Conservation (phyloP, 805 yeast genomes). For the Peterozyma toletana region DNA sequence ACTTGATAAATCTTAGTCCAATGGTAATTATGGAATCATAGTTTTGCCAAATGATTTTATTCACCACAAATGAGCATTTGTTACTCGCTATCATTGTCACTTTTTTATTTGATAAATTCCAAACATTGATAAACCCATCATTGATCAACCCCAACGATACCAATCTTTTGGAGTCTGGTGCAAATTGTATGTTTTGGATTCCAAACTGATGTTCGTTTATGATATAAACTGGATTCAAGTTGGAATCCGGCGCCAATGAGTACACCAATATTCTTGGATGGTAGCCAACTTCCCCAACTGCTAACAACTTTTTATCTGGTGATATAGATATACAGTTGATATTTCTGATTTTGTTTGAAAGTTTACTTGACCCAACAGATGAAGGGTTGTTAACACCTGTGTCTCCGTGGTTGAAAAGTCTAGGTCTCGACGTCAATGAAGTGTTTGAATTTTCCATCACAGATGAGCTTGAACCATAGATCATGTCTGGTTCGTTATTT, state of each 20-base stretch:
- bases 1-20: slow-evolving; percentile 55
- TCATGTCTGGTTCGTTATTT: slow-evolving; percentile 21
- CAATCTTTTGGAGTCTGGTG: slow-evolving; percentile 47
- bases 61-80: slow-evolving; percentile 53
- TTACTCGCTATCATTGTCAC: slow-evolving; percentile 41
- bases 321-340: slow-evolving; percentile 54
- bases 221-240: slow-evolving; percentile 40
- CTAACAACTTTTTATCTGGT: slow-evolving; percentile 44
- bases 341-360: slow-evolving; percentile 35
- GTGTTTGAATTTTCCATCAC: slow-evolving; percentile 10
- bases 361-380: slow-evolving; percentile 1
- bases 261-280: slow-evolving; percentile 58
- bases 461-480: slow-evolving; percentile 14
- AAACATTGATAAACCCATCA: slow-evolving; percentile 61
- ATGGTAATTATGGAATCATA: slow-evolving; percentile 37
- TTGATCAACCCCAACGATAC: slow-evolving; percentile 61
- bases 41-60: slow-evolving; percentile 49
- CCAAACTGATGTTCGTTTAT: slow-evolving; percentile 65
- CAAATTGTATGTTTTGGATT: slow-evolving; percentile 44
- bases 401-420: slow-evolving; percentile 10
- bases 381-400: slow-evolving; percentile 12
- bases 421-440: slow-evolving; percentile 9
- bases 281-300: slow-evolving; percentile 68
- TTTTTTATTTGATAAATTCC: slow-evolving; percentile 31
- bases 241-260: slow-evolving; percentile 45